Percentiles rank a stretch among this genome's conserved stretches.
Conservation (phyloP, 1,284 basidiomycete genomes). For the Rhodotorula sp. region DNA sequence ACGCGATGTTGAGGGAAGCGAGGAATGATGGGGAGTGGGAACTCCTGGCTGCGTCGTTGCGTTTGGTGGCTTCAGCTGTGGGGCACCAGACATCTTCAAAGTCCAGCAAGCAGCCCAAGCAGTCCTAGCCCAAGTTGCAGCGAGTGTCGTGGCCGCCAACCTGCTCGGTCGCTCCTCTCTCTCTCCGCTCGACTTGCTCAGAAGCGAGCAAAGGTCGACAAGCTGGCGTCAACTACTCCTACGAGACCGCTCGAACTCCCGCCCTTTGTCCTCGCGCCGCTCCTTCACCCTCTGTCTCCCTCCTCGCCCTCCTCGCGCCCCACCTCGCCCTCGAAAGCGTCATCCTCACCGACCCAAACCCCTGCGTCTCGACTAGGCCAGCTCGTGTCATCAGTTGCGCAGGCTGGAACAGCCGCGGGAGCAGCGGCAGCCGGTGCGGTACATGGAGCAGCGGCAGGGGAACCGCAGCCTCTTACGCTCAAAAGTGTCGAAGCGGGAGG, state of each 20-base stretch:
- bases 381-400: slow-evolving; percentile 18
- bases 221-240: slow-evolving; percentile 14
- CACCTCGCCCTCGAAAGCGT: neutral
- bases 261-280: slow-evolving; percentile 35
- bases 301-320: slow-evolving; percentile 26
- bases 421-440: neutral
- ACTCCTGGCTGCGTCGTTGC: neutral
- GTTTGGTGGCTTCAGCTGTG: neutral
- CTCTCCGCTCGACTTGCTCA: no score
- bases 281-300: slow-evolving; percentile 20
- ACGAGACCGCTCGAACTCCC: slow-evolving; percentile 36
- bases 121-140: neutral
- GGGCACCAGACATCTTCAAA: neutral
- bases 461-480: neutral
- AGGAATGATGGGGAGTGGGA: neutral
- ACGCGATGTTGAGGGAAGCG: neutral
- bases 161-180: neutral
- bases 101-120: no score
- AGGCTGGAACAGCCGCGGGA: neutral
- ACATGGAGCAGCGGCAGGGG: neutral
- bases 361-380: slow-evolving; percentile 1
- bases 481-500: slow-evolving; percentile 29
- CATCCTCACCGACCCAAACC: neutral
- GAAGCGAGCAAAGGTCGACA: neutral
- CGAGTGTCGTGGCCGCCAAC: neutral